Percentiles rank a stretch among this genome's conserved stretches.
Conservation (phyloP, 495 filamentous ascomycete genomes). For the Parathielavia hyrcaniae region DNA sequence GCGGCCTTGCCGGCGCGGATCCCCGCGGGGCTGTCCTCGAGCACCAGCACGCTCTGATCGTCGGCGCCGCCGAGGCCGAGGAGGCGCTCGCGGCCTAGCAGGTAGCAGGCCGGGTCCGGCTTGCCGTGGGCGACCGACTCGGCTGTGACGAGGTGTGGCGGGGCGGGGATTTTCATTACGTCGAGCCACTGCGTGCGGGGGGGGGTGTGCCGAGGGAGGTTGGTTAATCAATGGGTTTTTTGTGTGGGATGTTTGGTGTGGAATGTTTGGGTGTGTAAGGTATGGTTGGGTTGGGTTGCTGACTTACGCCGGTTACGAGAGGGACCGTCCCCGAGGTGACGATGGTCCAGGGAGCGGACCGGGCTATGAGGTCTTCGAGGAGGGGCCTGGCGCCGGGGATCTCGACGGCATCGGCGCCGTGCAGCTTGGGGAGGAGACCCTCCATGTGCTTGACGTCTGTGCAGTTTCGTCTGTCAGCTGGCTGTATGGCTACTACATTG, state of each 20-base stretch:
- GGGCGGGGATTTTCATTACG: slow-evolving; percentile 66
- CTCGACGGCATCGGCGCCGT: slow-evolving; percentile 72
- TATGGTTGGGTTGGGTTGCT: not conserved
- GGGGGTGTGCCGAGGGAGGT: not conserved
- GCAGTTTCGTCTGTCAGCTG: not conserved
- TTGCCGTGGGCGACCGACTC: slow-evolving; percentile 84
- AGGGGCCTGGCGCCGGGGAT: slow-evolving; percentile 60
- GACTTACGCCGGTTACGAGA: slow-evolving; percentile 61
- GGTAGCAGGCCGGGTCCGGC: slow-evolving; percentile 81
- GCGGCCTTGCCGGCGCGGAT: slow-evolving; percentile 83
- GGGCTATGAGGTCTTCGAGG: slow-evolving; percentile 36
- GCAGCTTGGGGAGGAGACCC: slow-evolving; percentile 64
- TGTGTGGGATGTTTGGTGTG: not conserved
- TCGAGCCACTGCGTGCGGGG: slow-evolving; percentile 58
- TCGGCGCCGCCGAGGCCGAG: slow-evolving; percentile 46
- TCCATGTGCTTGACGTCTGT: slow-evolving; percentile 76
- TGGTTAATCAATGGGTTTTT: slow-evolving; percentile 5
- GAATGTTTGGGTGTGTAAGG: not conserved
- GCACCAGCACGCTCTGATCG: slow-evolving; percentile 59
- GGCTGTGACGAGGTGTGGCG: slow-evolving; percentile 69
- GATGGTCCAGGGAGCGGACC: slow-evolving; percentile 72
- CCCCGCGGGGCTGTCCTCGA: slow-evolving; percentile 93
- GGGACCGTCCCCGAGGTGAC: slow-evolving; percentile 84
- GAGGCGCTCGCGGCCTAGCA: slow-evolving; percentile 60
- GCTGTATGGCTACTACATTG: too few relatives aligned